phyloP scores from a whole-genome alignment of 2,329 filamentous ascomycete species.

The Fusarium sp. region DNA sequence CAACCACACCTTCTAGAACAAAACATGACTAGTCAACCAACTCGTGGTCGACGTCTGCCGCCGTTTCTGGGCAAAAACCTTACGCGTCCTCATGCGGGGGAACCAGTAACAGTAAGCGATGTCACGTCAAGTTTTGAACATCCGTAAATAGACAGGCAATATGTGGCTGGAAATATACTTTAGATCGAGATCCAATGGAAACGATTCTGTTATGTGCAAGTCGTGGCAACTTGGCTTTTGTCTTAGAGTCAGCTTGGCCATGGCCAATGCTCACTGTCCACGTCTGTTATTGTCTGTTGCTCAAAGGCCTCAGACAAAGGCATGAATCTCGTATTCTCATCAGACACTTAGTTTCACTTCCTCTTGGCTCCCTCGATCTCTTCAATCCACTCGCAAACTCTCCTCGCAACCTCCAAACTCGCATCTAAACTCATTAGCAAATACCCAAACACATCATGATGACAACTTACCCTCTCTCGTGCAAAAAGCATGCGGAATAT shows the following conservation, averaged over 20 bases:
- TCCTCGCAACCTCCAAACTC: conserved; percentile 33
- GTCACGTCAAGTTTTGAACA: not conserved
- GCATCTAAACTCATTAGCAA: conserved; percentile 23
- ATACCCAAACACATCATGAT: not conserved
- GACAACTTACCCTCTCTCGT: conserved; percentile 50
- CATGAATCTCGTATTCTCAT: not conserved
- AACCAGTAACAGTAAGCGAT: conserved; percentile 7
- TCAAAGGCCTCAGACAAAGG: not conserved
- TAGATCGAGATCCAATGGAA: conserved; percentile 16
- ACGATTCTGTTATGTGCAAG: conserved; percentile 12
- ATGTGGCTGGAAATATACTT: conserved; percentile 9
- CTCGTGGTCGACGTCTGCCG: conserved; percentile 23
- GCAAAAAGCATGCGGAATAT: conserved; percentile 71
- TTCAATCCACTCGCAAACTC: conserved; percentile 26
- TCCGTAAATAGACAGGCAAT: conserved; percentile 3
- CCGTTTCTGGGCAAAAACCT: conserved; percentile 15
- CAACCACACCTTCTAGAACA: conserved; percentile 15
- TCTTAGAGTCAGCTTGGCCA: conserved; percentile 6
- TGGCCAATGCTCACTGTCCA: conserved; percentile 1
- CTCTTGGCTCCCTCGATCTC: conserved; percentile 19
- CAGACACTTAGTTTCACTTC: not conserved
- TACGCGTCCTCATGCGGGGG: conserved; percentile 23
- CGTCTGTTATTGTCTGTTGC: conserved; percentile 1
- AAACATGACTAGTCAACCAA: conserved; percentile 7
- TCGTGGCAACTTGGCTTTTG: conserved; percentile 10